A percentile compares a stretch with the other conserved stretches of the same genome.
Evolutionary conservation across 768 basidiomycete genomes (phyloP).

Genomic region (Mycena amicta): DNA sequence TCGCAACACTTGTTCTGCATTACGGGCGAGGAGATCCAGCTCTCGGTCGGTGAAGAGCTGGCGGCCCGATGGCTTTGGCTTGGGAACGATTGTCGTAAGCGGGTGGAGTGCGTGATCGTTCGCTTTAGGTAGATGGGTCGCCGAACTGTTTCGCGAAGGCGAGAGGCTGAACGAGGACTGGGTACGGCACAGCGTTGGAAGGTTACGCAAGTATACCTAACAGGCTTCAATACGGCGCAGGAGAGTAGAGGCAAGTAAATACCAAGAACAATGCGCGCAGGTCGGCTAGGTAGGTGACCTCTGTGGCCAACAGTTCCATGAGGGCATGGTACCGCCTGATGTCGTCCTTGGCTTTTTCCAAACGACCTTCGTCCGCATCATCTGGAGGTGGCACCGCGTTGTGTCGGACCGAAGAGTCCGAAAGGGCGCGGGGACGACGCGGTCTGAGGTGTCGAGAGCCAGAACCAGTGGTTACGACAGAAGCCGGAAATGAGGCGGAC

Average conservation of each 20-base stretch:
- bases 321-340: constrained; percentile 71
- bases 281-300: constrained; percentile 80
- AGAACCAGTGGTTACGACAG: constrained; percentile 12
- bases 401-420: constrained; percentile 7
- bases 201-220: constrained; percentile 67
- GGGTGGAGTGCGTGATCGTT: constrained; percentile 25
- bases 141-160: constrained; percentile 49
- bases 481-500: constrained; percentile 50
- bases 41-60: constrained; percentile 61
- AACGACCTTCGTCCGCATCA: constrained; percentile 21
- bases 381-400: constrained; percentile 5
- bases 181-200: constrained; percentile 50
- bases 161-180: constrained; percentile 44
- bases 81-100: constrained; percentile 17
- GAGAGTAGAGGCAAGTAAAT: constrained; percentile 16
- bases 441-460: not conserved
- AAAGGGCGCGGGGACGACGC: constrained; percentile 15
- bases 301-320: constrained; percentile 82
- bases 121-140: constrained; percentile 35
- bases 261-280: constrained; percentile 78
- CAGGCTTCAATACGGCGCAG: constrained; percentile 6
- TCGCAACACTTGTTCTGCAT: constrained; percentile 66
- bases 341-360: constrained; percentile 46
- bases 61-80: constrained; percentile 39
- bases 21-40: constrained; percentile 61